Base-by-base conservation (phyloP, 306 rosid genomes). In the Astragalus glycyphyllos region DNA sequence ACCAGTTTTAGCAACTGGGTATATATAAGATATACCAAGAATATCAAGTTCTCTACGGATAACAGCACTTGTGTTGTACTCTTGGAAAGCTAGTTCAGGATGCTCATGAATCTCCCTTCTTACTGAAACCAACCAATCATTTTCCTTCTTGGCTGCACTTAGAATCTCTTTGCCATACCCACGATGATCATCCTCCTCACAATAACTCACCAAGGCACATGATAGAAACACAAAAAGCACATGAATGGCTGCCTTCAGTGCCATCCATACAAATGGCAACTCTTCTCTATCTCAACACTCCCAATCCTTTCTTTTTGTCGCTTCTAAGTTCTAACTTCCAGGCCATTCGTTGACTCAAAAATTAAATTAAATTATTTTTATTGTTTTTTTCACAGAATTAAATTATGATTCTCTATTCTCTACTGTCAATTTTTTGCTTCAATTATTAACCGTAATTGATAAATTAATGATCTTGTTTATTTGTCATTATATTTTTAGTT, bases 71-170 rank as follows among this genome's bases (percentile, higher is more conserved):
- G 97, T 90, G 49, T 86, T 80, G 72, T 84, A 65, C 20, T 88
- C 96, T 74, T 88, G 68, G 58, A 90, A 88, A 77, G 72, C 63
- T 58, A 88, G 81, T 73, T 86, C 97, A 16, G 97, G 97, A 77
- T 86, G 32, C 67, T 85, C 80, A 55, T 91, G 97, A 79, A 91
- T 88, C 78, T 75, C 40, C 51, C 89, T 83, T 77, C 97, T 84
- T 20, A 85, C 69, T 10, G 84, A 77, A 57, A 85, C 62, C 69
- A 91, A 70, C 96, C 97, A 88, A 20, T 78, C 77, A 31, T 77
- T 86, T 29, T 86, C 86, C 8, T 42, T 49, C 23, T 79, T 80
- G 17, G 94, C 88, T 46, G 79, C 79, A 8, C 48, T 77, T 3
- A 81, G 77, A 79, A 88, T 78, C 81, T 77, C 68, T 69, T 69